Base-by-base conservation (phyloP, 208 protist genomes). In the Acanthamoeba triangularis region DNA sequence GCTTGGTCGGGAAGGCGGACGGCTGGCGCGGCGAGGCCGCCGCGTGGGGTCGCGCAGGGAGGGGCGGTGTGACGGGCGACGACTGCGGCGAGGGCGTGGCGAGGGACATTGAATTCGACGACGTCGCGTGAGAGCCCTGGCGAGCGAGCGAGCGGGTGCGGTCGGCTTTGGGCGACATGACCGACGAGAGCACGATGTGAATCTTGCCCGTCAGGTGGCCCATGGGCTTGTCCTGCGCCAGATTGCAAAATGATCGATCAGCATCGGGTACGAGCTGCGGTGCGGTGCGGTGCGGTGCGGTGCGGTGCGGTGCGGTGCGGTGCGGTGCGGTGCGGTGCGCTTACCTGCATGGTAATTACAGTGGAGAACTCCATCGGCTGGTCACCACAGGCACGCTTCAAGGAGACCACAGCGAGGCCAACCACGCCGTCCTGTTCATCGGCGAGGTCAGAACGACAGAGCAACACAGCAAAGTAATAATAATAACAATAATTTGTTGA, bases 161-260 rank as follows among this genome's bases (percentile, higher is more conserved):
- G 23, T 63, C 56, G 25, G 78, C 7, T 47, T 87, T 87, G 78
- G 78, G 49, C 25, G 78, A 87, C 47, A 87, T 33, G 78, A 87
- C 28, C n/a, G 78, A 54, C 28, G 87, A 93, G 25, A 74, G 87
- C 87, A 76, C n/a, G 30, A 93, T 93, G n/a, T 93, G 87, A 25
- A 93, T 56, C 65, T 76, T 93, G 30, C 87, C 87, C 14, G 35
- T 20, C 65, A 93, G 61, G 56, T 93, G 65, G 20, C 87, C 87
- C 56, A 93, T 74, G 2, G 87, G 65, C 28, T 56, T 69, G 61
- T 76, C 65, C 87, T 93, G 49, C 49, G 49, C 6, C 49, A 54
- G 49, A 18, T 54, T 11, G 49, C 7, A 54, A 11, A 52, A 14
- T 11, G 49, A 52, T 52, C 49, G 49, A 52, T 54, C 13, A 54